phyloP scores from a whole-genome alignment of 306 rosid species.

The Carpinus fangiana region DNA sequence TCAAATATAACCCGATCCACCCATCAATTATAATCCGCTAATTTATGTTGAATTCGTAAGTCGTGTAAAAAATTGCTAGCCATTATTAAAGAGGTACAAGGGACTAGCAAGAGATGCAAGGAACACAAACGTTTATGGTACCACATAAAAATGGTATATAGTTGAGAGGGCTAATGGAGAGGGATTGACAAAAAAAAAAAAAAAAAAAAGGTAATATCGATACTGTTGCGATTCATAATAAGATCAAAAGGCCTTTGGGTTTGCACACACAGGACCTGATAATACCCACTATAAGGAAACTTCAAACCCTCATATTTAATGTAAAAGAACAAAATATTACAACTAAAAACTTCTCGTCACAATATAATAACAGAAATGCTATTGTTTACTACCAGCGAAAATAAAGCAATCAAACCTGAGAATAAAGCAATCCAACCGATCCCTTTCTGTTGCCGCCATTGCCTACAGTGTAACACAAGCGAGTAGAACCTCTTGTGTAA shows the following conservation, averaged over 20 bases:
- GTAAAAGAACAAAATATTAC: slow-evolving; percentile 20
- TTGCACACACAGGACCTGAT: background rate
- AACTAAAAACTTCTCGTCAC: slow-evolving; percentile 29
- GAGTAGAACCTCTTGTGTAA: slow-evolving; percentile 12
- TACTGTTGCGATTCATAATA: background rate
- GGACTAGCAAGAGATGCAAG: no score
- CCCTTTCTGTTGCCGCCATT: slow-evolving; percentile 17
- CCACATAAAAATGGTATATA: no score
- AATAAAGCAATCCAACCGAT: slow-evolving; percentile 36
- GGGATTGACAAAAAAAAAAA: background rate
- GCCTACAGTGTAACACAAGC: slow-evolving; percentile 14
- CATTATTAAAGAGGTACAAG: no score
- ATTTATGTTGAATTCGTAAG: no score
- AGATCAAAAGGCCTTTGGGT: background rate
- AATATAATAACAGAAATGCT: slow-evolving; percentile 38
- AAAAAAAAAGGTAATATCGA: background rate
- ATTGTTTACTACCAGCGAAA: slow-evolving; percentile 29
- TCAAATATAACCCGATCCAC: no score
- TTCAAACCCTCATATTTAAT: slow-evolving; percentile 6
- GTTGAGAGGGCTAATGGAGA: background rate
- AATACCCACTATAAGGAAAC: background rate
- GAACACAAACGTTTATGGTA: no score
- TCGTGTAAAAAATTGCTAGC: no score
- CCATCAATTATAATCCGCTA: no score
- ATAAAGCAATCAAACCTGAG: slow-evolving; percentile 20